These are phyloP conservation scores for Yarrowia sp. DNA, from an alignment of 805 yeast genomes.

Conservation along the genomic window DNA sequence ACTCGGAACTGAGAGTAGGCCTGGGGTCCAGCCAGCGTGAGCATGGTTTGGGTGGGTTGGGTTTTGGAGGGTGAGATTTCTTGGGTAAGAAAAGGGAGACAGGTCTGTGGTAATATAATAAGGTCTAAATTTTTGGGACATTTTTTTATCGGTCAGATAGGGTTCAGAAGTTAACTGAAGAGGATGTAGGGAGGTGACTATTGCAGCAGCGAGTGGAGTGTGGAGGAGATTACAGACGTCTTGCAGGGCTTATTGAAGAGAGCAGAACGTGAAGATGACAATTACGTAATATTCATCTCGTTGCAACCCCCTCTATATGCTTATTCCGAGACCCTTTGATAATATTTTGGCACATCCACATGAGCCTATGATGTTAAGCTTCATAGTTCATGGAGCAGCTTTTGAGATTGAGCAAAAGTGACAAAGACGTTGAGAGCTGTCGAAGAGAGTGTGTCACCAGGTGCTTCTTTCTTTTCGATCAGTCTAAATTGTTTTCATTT, in stretches of 20 bases:
- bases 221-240: not conserved
- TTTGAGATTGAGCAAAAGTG: slow-evolving; percentile 4
- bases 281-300: not conserved
- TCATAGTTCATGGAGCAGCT: slow-evolving; percentile 20
- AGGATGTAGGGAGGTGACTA: not conserved
- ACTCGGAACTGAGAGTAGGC: slow-evolving; percentile 88
- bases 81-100: not conserved
- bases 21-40: slow-evolving; percentile 77
- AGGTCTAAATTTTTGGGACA: slow-evolving; percentile 23
- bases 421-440: slow-evolving; percentile 6
- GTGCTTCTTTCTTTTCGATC: not conserved
- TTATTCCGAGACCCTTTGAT: not conserved
- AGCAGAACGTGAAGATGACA: not conserved
- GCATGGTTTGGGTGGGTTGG: slow-evolving; percentile 31
- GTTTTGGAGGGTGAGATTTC: not conserved
- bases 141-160: slow-evolving; percentile 24
- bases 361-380: slow-evolving; percentile 10
- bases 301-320: not conserved
- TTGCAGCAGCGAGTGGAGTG: no score
- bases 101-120: not conserved
- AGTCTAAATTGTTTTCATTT: not conserved
- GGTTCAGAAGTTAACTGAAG: not conserved
- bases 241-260: not conserved
- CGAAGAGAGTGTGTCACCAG: not conserved
- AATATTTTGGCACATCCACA: not conserved